Evolutionary conservation across 345 rosid genomes (phyloP).

Genomic region (Atalantia buxifolia): DNA sequence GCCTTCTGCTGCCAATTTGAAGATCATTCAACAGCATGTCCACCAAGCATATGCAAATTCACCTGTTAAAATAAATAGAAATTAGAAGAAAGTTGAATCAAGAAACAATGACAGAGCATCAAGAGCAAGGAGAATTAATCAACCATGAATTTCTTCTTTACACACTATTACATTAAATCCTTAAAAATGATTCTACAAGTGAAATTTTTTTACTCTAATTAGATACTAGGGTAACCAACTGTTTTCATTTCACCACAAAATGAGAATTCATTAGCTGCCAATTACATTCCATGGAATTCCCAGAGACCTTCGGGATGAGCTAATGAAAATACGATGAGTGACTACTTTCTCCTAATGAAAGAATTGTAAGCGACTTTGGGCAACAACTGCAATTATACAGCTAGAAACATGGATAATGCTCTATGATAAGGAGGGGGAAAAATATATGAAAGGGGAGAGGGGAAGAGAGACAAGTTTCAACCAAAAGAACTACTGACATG

Average conservation of each 20-base stretch:
- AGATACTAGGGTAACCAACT: background rate
- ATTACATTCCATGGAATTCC: background rate
- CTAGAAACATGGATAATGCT: background rate
- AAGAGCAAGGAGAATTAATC: background rate
- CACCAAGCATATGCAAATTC: background rate
- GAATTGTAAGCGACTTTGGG: background rate
- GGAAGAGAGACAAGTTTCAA: background rate
- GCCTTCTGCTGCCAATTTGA: background rate
- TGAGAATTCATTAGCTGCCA: background rate
- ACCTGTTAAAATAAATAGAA: conserved; percentile 6
- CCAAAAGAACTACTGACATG: background rate
- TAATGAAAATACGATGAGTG: background rate
- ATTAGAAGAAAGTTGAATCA: background rate
- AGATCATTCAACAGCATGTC: background rate
- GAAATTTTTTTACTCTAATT: background rate
- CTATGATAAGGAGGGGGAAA: background rate
- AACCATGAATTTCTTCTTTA: background rate
- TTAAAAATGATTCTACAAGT: background rate
- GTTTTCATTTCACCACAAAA: background rate
- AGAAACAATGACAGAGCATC: background rate
- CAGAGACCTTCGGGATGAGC: background rate
- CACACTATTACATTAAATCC: background rate
- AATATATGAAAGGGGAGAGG: background rate
- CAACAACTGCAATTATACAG: background rate
- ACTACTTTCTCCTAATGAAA: background rate